Conservation (phyloP, 371 early-diverging fungal genomes). For the Apophysomyces trapeziformis region DNA sequence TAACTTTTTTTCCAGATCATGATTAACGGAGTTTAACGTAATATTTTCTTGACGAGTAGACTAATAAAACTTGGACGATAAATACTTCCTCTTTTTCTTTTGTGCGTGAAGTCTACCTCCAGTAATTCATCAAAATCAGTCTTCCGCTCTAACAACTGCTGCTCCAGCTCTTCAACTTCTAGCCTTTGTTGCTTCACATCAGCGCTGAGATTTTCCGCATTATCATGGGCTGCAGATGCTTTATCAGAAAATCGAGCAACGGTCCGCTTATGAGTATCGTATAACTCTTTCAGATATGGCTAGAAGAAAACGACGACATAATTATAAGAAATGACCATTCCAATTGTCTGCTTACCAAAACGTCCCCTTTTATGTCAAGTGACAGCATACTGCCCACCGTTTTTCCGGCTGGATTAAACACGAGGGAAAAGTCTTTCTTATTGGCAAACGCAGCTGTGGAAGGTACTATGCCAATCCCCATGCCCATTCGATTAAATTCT, state of each 20-base stretch:
- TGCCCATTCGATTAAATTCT: background rate
- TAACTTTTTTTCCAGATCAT: background rate
- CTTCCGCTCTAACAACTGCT: background rate
- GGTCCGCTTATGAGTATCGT: background rate
- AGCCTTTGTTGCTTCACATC: background rate
- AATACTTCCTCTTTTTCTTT: background rate
- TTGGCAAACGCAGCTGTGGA: background rate
- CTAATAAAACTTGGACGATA: background rate
- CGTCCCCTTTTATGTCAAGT: background rate
- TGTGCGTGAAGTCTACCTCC: background rate
- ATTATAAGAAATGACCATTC: no score
- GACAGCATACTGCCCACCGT: background rate
- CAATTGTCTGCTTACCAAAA: background rate
- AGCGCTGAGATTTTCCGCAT: background rate
- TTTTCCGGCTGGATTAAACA: background rate
- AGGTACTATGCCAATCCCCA: background rate
- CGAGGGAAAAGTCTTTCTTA: background rate
- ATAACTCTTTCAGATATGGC: background rate
- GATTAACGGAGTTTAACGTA: background rate
- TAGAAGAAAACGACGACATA: background rate
- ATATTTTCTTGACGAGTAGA: background rate
- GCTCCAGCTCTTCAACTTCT: background rate
- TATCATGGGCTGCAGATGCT: background rate
- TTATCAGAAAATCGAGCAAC: background rate
- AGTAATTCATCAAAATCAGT: slow-evolving; percentile 1